Evolutionary conservation across 2,329 filamentous ascomycete species (phyloP).

Genomic region (Xylaria sp.): DNA sequence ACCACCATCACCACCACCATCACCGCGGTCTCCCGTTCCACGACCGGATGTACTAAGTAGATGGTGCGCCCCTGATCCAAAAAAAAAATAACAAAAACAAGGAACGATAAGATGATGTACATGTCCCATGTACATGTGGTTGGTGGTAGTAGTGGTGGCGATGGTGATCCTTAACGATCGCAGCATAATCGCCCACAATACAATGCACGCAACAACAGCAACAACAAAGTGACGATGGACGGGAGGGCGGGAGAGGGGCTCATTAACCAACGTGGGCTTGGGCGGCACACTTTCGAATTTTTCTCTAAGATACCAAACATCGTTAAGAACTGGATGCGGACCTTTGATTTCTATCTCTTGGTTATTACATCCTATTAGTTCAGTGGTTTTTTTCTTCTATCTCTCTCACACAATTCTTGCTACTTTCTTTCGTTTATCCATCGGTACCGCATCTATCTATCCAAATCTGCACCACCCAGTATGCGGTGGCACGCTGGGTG

Average conservation of each 20-base stretch:
- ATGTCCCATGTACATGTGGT: not conserved
- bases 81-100: slow-evolving; percentile 1
- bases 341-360: slow-evolving; percentile 34
- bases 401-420: slow-evolving; percentile 24
- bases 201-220: slow-evolving; percentile 5
- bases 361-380: slow-evolving; percentile 26
- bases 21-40: slow-evolving; percentile 51
- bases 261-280: slow-evolving; percentile 25
- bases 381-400: too few species aligned
- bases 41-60: slow-evolving; percentile 50
- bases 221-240: slow-evolving; percentile 19
- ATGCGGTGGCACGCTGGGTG: slow-evolving; percentile 11
- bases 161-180: slow-evolving; percentile 8
- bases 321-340: slow-evolving; percentile 27
- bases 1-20: slow-evolving; percentile 60
- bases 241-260: too few species aligned
- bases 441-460: slow-evolving; percentile 5
- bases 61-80: slow-evolving; percentile 5
- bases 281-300: slow-evolving; percentile 37
- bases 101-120: slow-evolving; percentile 1
- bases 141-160: too few species aligned
- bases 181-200: slow-evolving; percentile 4
- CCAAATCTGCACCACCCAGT: slow-evolving; percentile 15
- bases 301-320: slow-evolving; percentile 39
- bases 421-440: slow-evolving; percentile 10